phyloP scores from a whole-genome alignment of 2,329 filamentous ascomycete genomes.

The Juglanconis oblonga region DNA sequence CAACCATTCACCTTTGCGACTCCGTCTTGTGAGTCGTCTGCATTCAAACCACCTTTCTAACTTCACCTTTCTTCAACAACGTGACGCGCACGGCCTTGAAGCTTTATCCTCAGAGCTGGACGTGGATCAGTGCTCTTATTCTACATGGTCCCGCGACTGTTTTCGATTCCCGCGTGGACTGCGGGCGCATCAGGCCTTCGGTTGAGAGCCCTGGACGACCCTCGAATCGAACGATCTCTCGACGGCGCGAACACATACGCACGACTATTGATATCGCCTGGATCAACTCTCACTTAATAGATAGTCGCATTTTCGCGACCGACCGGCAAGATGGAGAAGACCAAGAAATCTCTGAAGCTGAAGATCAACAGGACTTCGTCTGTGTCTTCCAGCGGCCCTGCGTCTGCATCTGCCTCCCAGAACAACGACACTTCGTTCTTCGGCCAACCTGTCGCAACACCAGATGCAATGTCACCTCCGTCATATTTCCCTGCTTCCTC shows the following conservation, averaged over 20 bases:
- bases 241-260: neutral
- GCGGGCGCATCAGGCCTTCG: neutral
- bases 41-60: neutral
- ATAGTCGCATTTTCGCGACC: too few species aligned
- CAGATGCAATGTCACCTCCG: constrained; percentile 13
- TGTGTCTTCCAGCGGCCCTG: constrained; percentile 13
- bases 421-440: neutral
- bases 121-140: neutral
- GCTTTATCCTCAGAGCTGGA: neutral
- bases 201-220: neutral
- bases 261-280: neutral
- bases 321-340: constrained; percentile 13
- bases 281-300: neutral
- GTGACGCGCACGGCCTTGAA: neutral
- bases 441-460: constrained; percentile 10
- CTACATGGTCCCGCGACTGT: neutral
- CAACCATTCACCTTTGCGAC: neutral
- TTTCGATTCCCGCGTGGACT: neutral
- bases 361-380: constrained; percentile 16
- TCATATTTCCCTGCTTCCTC: neutral
- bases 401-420: constrained; percentile 3
- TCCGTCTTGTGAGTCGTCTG: neutral
- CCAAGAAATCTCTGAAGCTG: constrained; percentile 17
- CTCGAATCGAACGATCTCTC: neutral
- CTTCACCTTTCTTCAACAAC: neutral